phyloP scores from a whole-genome alignment of 331 rosid genomes.

The Pyrus hybrid region DNA sequence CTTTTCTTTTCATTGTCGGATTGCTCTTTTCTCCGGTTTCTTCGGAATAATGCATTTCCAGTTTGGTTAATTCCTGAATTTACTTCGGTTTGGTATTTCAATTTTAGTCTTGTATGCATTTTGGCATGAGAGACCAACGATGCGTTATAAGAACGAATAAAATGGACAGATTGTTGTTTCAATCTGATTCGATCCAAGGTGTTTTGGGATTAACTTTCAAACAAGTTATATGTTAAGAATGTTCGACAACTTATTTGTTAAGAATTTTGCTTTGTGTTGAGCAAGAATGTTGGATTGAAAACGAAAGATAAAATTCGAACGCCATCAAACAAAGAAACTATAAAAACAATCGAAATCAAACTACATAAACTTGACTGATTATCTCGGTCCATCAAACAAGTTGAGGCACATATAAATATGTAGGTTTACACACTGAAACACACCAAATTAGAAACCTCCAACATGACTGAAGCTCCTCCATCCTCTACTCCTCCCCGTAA shows the following conservation, averaged over 20 bases:
- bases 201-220: neutral
- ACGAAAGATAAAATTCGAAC: neutral
- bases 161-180: neutral
- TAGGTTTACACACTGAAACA: neutral
- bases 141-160: no score
- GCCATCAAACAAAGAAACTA: neutral
- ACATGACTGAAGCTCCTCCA: neutral
- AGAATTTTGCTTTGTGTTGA: neutral
- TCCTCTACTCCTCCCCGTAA: conserved; percentile 22
- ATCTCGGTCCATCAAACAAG: neutral
- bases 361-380: neutral
- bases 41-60: neutral
- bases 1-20: no score
- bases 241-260: neutral
- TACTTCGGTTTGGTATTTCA: neutral
- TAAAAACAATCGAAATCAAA: neutral
- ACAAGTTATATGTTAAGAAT: neutral
- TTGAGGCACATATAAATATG: neutral
- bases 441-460: neutral
- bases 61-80: neutral
- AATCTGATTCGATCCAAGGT: neutral
- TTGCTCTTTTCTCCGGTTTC: neutral
- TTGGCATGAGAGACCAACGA: no score
- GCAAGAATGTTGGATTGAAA: neutral
- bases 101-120: neutral